Conservation (phyloP, 495 filamentous ascomycete species). For the Cercophora sp. region DNA sequence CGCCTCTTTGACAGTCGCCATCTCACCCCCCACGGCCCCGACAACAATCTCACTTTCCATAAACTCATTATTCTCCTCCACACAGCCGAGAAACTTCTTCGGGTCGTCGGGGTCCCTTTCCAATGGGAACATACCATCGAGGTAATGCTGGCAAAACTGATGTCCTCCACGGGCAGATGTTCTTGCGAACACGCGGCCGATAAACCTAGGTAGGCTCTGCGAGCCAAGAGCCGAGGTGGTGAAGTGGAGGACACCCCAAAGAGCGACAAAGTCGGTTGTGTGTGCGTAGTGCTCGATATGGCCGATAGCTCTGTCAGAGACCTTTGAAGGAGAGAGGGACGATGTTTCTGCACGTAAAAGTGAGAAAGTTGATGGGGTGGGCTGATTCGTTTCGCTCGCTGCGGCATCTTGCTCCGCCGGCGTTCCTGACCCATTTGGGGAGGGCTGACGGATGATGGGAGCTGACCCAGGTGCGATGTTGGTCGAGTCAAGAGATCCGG, state of each 20-base stretch:
- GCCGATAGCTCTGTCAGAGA: slow-evolving; percentile 50
- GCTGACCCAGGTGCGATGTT: neutral
- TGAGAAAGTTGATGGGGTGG: neutral
- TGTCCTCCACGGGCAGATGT: slow-evolving; percentile 59
- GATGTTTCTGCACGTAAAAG: slow-evolving; percentile 14
- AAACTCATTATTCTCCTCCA: slow-evolving; percentile 44
- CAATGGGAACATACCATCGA: slow-evolving; percentile 73
- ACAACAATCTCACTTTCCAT: slow-evolving; percentile 52
- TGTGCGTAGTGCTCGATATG: slow-evolving; percentile 88
- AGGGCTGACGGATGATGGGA: neutral
- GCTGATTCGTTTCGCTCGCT: neutral
- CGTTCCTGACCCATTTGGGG: too few relatives aligned
- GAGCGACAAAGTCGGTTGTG: slow-evolving; percentile 67
- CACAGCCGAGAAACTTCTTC: slow-evolving; percentile 30
- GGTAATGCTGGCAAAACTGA: slow-evolving; percentile 75
- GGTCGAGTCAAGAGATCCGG: slow-evolving; percentile 23
- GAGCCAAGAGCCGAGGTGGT: slow-evolving; percentile 37
- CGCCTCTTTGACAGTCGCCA: slow-evolving; percentile 34
- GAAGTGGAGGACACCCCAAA: slow-evolving; percentile 73
- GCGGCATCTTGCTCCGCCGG: neutral
- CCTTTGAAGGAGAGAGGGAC: slow-evolving; percentile 15
- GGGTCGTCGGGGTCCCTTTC: slow-evolving; percentile 16
- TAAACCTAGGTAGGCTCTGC: slow-evolving; percentile 54
- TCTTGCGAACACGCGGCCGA: slow-evolving; percentile 71
- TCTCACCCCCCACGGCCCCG: slow-evolving; percentile 34